Base-by-base conservation (phyloP, 2,329 filamentous ascomycete species). In the Ustilaginoidea virens region DNA sequence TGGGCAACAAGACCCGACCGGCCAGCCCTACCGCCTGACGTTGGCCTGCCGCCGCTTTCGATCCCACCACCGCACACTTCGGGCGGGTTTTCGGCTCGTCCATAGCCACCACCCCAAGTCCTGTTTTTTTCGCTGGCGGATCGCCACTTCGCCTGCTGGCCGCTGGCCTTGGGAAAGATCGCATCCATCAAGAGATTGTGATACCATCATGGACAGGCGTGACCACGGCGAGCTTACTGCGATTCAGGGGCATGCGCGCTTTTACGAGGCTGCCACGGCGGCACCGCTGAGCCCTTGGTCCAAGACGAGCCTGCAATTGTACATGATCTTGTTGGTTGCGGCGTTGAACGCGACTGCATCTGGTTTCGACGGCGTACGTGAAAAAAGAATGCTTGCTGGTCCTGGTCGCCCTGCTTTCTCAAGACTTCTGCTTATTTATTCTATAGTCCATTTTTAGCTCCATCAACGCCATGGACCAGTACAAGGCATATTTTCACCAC, bases 301-400 rank as follows among this genome's bases (percentile, higher is more conserved):
- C 23, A 44, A 32, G 35, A 48, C 48, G 10, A 53, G 48, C 32
- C 27, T 55, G 14, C 45, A 54, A 38, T 41, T 55, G 19, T 54
- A 55, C 32, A 34, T 39, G 16, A 49, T 55, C 32, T 45, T 53
- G 25, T 39, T 53, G 17, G 41, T 55, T 14, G 50, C 49, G 1
- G 51, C 49, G 2, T 39, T 55, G 34, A 54, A 54, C 30, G 48
- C 50, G 12, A 53, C 49, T 9, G 47, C 51, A 17, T 53, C 51
- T 23, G 52, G 52, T 12, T 55, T 53, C 31, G 52, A 55, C 37
- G 51, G 51, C 9, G 46, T 49, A 34, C 28, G 45, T n/a, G n/a
- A n/a, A n/a, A n/a, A n/a, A n/a, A n/a, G n/a, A n/a, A n/a, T n/a
- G n/a, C n/a, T n/a, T n/a, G n/a, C n/a, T n/a, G n/a, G n/a, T n/a